phyloP scores from a whole-genome alignment of 2,329 filamentous ascomycete species.

The Tolypocladium nubicola region DNA sequence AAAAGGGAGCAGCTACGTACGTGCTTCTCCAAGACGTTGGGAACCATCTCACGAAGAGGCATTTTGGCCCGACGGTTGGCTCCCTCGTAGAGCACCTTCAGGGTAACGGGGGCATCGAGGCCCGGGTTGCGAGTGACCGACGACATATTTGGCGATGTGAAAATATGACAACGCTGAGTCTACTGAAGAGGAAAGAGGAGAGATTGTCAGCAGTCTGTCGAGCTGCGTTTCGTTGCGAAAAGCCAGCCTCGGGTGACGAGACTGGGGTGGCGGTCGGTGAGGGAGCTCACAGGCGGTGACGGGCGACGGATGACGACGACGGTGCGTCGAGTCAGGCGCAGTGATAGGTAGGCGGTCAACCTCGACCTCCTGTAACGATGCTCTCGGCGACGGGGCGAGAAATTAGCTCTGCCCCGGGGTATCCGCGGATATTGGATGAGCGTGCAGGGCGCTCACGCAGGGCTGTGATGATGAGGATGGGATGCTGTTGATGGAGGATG shows the following conservation, averaged over 20 bases:
- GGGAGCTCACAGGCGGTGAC: slow-evolving; percentile 3
- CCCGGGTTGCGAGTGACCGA: slow-evolving; percentile 10
- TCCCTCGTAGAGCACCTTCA: slow-evolving; percentile 76
- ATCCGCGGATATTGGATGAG: neutral
- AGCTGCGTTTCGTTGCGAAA: neutral
- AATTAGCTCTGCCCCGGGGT: neutral
- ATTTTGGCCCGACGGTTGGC: slow-evolving; percentile 77
- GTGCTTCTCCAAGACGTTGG: slow-evolving; percentile 66
- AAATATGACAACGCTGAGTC: neutral
- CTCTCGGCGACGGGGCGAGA: neutral
- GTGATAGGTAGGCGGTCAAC: neutral
- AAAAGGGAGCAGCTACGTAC: slow-evolving; percentile 42
- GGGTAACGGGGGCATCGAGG: slow-evolving; percentile 46
- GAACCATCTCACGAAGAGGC: slow-evolving; percentile 72
- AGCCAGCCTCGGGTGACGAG: neutral
- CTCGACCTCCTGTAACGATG: neutral
- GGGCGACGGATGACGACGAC: neutral
- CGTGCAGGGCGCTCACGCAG: neutral
- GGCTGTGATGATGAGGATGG: neutral
- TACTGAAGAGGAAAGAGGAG: neutral
- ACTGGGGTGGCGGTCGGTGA: neutral
- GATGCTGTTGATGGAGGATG: neutral
- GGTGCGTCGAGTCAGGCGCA: neutral
- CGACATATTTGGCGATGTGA: slow-evolving; percentile 13
- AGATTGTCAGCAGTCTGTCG: neutral